phyloP scores from a whole-genome alignment of 176 grass and related monocot genomes.

The Urochloa ruziziensis region DNA sequence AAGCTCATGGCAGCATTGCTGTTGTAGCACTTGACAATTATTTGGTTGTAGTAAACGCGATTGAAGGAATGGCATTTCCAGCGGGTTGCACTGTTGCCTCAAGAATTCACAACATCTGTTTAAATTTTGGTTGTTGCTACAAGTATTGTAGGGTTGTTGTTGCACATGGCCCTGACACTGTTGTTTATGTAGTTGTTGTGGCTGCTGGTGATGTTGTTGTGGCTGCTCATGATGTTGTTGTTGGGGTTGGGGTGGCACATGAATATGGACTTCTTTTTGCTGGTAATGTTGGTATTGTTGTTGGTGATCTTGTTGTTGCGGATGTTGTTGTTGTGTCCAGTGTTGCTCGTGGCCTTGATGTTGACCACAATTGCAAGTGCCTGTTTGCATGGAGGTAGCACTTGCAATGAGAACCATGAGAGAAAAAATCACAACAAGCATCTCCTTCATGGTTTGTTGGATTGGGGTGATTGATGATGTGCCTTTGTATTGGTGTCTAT shows the following conservation, averaged over 20 bases:
- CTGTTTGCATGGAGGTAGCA: not conserved
- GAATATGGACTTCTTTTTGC: not conserved
- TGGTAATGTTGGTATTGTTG: not conserved
- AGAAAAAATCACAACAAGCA: not conserved
- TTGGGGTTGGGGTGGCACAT: not conserved
- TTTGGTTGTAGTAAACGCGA: not conserved
- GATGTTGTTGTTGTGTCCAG: too few species aligned
- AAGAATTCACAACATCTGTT: not conserved
- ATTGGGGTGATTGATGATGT: not conserved
- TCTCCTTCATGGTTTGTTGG: constrained; percentile 6
- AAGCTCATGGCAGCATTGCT: not conserved
- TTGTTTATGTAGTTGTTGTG: not conserved
- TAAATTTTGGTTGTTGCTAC: not conserved
- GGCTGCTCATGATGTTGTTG: not conserved
- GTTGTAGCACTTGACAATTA: not conserved
- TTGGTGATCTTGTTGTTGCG: not conserved
- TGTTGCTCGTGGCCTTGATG: not conserved
- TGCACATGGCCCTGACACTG: not conserved
- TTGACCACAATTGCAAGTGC: not conserved
- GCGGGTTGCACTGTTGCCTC: not conserved
- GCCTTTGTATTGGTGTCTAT: not conserved
- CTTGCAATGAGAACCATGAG: not conserved
- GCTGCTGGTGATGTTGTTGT: not conserved
- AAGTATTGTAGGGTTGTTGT: not conserved
- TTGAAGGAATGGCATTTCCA: constrained; percentile 1